Conservation (phyloP, 108 stramenopile genomes). For the Cyclotella choctawhatcheeana region DNA sequence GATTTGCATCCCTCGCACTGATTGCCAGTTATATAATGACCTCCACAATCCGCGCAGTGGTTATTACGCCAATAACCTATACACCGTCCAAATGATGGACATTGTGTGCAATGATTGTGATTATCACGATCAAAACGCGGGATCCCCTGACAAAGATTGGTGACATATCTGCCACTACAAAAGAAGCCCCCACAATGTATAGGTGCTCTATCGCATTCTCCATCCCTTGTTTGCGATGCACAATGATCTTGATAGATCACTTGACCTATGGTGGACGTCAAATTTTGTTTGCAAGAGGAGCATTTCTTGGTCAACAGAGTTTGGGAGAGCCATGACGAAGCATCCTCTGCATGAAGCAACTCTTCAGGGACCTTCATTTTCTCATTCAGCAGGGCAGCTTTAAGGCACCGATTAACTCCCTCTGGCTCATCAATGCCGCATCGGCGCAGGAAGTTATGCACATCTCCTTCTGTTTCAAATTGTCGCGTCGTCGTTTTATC, state of each 20-base stretch:
- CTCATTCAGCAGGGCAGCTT: not conserved
- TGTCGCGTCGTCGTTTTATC: not conserved
- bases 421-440: not conserved
- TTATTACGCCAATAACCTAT: not conserved
- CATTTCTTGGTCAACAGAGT: not conserved
- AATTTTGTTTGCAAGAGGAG: not conserved
- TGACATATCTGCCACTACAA: not conserved
- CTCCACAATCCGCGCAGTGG: constrained; percentile 2
- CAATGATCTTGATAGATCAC: not conserved
- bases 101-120: constrained; percentile 1
- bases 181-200: not conserved
- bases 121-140: not conserved
- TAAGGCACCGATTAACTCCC: not conserved
- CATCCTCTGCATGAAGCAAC: constrained; percentile 4
- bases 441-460: constrained; percentile 7
- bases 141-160: not conserved
- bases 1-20: not conserved
- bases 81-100: constrained; percentile 3
- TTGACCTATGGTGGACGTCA: not conserved
- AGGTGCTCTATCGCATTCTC: not conserved
- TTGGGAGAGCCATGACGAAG: not conserved
- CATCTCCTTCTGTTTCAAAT: constrained; percentile 8
- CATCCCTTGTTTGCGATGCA: not conserved
- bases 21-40: constrained; percentile 2
- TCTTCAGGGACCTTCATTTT: not conserved